Conservation (phyloP, 78 protist genomes). For the Dictyostelium brefeldianum region DNA sequence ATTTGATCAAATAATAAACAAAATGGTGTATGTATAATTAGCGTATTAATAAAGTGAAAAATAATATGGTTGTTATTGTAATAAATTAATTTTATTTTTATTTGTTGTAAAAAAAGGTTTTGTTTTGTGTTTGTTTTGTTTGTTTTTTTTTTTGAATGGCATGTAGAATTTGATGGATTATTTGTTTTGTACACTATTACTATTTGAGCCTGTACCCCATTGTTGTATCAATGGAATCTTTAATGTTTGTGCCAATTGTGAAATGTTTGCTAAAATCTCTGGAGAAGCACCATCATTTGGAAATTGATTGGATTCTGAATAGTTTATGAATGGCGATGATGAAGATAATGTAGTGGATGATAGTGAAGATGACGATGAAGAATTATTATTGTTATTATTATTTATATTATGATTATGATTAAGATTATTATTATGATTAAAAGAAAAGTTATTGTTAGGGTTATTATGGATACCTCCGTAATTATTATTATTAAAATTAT, state of each 20-base stretch:
- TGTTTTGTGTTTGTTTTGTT: no score
- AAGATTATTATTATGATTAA: not conserved
- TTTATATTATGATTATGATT: no score
- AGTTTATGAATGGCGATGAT: not conserved
- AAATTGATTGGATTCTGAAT: constrained; percentile 7
- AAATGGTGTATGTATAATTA: no score
- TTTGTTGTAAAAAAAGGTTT: no score
- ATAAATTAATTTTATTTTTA: no score
- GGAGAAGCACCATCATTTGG: constrained; percentile 28
- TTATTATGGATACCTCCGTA: not conserved
- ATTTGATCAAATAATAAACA: no score
- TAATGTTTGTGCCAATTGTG: constrained; percentile 33
- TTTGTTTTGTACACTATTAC: constrained; percentile 9
- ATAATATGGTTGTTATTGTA: no score
- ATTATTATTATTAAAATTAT: not conserved
- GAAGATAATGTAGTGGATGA: no score
- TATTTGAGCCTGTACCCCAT: not conserved
- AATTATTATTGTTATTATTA: not conserved
- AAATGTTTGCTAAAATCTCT: constrained; percentile 47
- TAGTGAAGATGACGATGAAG: no score
- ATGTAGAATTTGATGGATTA: not conserved
- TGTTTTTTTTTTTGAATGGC: no score
- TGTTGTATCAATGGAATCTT: not conserved
- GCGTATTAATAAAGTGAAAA: no score
- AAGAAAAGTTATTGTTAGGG: not conserved